Evolutionary conservation across 768 basidiomycete genomes (phyloP).

Genomic region (Austroboletus festivus): DNA sequence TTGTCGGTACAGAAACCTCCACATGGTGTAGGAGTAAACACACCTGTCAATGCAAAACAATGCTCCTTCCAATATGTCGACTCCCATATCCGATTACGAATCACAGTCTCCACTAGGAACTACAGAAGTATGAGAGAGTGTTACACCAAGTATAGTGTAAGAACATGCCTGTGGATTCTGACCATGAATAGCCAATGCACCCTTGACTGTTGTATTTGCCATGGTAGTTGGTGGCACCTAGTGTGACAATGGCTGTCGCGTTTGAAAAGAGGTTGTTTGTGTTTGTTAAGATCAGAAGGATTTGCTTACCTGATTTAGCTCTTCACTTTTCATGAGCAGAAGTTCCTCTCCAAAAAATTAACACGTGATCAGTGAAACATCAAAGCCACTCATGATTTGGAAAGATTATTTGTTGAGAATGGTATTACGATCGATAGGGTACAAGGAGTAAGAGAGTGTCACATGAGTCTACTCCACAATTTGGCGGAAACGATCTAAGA

Average conservation of each 20-base stretch:
- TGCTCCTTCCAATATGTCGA: conserved; percentile 97
- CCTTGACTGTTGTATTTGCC: conserved; percentile 91
- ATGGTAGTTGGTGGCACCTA: conserved; percentile 36
- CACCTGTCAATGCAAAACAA: conserved; percentile 94
- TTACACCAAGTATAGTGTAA: not conserved
- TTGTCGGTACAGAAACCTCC: conserved; percentile 3
- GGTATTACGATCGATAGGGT: conserved; percentile 22
- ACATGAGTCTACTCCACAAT: conserved; percentile 59
- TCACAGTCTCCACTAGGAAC: conserved; percentile 95
- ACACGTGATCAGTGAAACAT: too few relatives aligned
- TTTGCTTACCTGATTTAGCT: too few relatives aligned
- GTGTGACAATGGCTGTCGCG: not conserved
- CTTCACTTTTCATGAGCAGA: too few relatives aligned
- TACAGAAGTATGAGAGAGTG: conserved; percentile 35
- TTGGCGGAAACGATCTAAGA: conserved; percentile 90
- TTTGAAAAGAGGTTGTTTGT: conserved; percentile 14
- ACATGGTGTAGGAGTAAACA: conserved; percentile 18
- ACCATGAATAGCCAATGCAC: conserved; percentile 89
- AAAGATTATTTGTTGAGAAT: not conserved
- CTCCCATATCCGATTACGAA: conserved; percentile 95
- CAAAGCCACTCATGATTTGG: not conserved
- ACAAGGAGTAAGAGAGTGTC: conserved; percentile 12
- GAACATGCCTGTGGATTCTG: conserved; percentile 89
- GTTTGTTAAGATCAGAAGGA: conserved; percentile 19
- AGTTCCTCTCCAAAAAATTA: too few relatives aligned